These are phyloP conservation scores for Boletus coccyginus DNA, from an alignment of 768 basidiomycete species.

Conservation along the genomic window DNA sequence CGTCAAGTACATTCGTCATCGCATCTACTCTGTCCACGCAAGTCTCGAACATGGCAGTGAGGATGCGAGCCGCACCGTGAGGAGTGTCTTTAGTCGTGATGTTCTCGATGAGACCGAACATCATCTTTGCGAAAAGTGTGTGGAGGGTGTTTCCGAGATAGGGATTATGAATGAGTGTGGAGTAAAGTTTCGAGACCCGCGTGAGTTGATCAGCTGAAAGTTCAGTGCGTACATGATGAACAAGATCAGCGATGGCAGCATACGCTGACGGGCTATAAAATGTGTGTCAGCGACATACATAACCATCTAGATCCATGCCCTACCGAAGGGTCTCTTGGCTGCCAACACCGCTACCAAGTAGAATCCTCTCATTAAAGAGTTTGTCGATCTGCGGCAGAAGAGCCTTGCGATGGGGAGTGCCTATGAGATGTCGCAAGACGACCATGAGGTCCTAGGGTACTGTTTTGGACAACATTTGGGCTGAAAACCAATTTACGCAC, in stretches of 20 bases:
- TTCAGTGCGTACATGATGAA: constrained; percentile 87
- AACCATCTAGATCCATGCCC: constrained; percentile 13
- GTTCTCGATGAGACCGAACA: constrained; percentile 84
- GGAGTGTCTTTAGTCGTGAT: constrained; percentile 74
- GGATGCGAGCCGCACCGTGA: constrained; percentile 63
- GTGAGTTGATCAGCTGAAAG: constrained; percentile 73
- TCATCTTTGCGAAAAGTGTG: constrained; percentile 88
- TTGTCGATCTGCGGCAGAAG: constrained; percentile 84
- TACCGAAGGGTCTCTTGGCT: constrained; percentile 84
- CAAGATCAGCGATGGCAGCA: constrained; percentile 86
- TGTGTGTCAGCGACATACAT: constrained; percentile 1
- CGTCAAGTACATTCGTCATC: constrained; percentile 58
- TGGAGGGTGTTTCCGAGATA: constrained; percentile 78
- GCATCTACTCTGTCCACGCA: constrained; percentile 84
- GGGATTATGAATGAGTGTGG: constrained; percentile 86
- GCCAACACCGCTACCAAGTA: constrained; percentile 81
- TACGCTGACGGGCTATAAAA: constrained; percentile 68
- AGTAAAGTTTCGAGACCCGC: constrained; percentile 79
- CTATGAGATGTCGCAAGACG: constrained; percentile 86
- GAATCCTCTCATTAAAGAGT: constrained; percentile 84
- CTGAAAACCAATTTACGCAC: constrained; percentile 35
- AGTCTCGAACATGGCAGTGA: constrained; percentile 76
- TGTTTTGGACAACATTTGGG: neutral
- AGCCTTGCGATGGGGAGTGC: constrained; percentile 71
- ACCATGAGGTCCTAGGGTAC: constrained; percentile 78